Evolutionary conservation across 2,329 filamentous ascomycete species (phyloP), one percentile per base, ranked within the genome.

Genomic region (Arthrobotrys conoides): DNA sequence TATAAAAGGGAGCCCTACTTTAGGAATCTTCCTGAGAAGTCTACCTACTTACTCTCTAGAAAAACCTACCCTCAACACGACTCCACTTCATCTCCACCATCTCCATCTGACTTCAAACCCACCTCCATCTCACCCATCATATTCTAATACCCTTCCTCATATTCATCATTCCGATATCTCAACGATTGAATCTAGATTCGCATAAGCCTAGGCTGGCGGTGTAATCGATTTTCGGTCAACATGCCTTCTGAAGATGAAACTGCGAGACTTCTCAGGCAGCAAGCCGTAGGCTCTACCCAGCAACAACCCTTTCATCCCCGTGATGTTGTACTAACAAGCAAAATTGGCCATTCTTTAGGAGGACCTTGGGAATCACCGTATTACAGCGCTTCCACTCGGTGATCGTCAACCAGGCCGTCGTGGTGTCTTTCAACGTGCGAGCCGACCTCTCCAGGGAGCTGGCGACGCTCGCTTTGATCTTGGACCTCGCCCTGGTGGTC

Each of bases 361-460:
- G 38, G 75, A 71, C 30, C 68, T 78, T 20, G 75, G 68, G 1
- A 51, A 78, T 41, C 61, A 78, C 18, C 75, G 75, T 30, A 24
- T 78, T 24, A 44, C 68, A 5, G 33, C 18, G 6, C 44, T 78
- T 20, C 75, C 75, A n/a, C 36, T 78, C 3, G 63, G 75, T 33
- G 64, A 72, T 20, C 49, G 75, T n/a, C 38, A 68, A 22, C 75
- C 75, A 14, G 68, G 75, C 38, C 63, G 68, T 22, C 63, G 75
- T 30, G 67, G 75, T 30, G 49, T 20, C 61, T n/a, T 44, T 38
- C 38, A 27, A 24, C 67, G 38, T n/a, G 46, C 22, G 8, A 24
- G 3, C 12, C 48, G 53, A 2, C 63, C 59, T 20, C 41, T 72
- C 22, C 44, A 72, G 5, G 48, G 59, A 14, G 68, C 75, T 24